A percentile compares a stretch with the other conserved stretches of the same genome.
These are phyloP conservation scores for Trichomonas gallinae DNA, from an alignment of 208 protist genomes.

Conservation along the genomic window DNA sequence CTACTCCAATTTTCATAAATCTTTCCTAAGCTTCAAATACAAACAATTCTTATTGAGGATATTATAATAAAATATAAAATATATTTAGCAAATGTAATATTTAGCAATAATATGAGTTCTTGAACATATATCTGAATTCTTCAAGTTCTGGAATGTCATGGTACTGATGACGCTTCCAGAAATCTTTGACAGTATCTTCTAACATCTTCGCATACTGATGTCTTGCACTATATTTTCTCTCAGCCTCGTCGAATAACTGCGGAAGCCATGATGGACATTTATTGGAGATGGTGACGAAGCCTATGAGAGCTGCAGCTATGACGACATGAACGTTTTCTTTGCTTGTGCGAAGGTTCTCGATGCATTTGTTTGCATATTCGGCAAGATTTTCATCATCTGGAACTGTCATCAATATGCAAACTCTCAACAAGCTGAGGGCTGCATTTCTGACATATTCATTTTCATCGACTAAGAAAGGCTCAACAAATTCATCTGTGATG, in stretches of 20 bases:
- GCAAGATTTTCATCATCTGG: neutral
- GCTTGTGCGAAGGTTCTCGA: neutral
- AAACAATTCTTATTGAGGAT: too few species aligned
- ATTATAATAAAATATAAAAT: too few species aligned
- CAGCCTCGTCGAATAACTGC: neutral
- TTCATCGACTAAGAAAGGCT: neutral
- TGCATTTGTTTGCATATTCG: neutral
- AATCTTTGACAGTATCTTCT: neutral
- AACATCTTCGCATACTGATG: neutral
- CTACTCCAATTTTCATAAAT: too few species aligned
- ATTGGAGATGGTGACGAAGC: neutral
- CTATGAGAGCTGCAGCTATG: neutral
- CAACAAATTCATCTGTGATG: neutral
- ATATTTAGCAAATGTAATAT: neutral
- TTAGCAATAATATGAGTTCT: neutral
- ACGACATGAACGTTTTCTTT: neutral
- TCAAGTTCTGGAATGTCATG: neutral
- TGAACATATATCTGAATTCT: neutral
- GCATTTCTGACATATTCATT: neutral
- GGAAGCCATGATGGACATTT: neutral
- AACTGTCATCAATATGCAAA: neutral
- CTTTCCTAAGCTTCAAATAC: too few species aligned
- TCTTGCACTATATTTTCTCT: neutral
- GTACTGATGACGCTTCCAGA: neutral
- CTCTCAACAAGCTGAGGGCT: neutral